Evolutionary conservation across 164 flowering plant species (phyloP).

Genomic region (Sedum album): DNA sequence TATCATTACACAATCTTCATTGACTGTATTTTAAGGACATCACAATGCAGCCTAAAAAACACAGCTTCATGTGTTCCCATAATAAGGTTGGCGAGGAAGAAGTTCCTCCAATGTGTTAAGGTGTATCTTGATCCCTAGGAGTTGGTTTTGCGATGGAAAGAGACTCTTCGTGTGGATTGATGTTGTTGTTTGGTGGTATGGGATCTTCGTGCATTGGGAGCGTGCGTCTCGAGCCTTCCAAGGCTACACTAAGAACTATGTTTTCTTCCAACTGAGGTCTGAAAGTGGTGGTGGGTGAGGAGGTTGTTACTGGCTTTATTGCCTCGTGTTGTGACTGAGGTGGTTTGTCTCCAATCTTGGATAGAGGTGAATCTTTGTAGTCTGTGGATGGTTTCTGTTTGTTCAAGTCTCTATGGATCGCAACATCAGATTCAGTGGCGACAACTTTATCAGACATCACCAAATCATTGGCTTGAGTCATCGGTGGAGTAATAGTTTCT

Average conservation of each 20-base stretch:
- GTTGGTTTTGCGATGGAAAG: too few relatives aligned
- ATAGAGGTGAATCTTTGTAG: conserved; percentile 7
- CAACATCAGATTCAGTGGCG: conserved; percentile 2
- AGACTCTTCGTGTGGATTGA: conserved; percentile 15
- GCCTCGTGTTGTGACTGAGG: conserved; percentile 17
- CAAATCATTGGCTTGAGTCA: conserved; percentile 8
- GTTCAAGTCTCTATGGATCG: conserved; percentile 8
- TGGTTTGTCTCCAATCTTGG: conserved; percentile 10
- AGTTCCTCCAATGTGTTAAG: too few relatives aligned
- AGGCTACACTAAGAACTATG: conserved; percentile 65
- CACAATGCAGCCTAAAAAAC: conserved; percentile 5
- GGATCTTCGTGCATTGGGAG: conserved; percentile 33
- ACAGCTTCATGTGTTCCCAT: neutral
- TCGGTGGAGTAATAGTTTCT: conserved; percentile 11
- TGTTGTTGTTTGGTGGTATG: neutral
- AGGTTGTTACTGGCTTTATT: conserved; percentile 11
- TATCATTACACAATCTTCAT: neutral
- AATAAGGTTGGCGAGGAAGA: neutral
- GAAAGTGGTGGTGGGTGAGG: conserved; percentile 15
- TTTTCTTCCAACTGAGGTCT: conserved; percentile 55
- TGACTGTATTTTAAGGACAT: neutral
- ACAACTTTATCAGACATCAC: conserved; percentile 8
- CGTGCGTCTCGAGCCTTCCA: conserved; percentile 61
- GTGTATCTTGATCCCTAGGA: too few relatives aligned
- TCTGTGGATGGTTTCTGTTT: neutral